Base-by-base conservation (phyloP, 2,329 filamentous ascomycete species). In the Colletotrichum scovillei region DNA sequence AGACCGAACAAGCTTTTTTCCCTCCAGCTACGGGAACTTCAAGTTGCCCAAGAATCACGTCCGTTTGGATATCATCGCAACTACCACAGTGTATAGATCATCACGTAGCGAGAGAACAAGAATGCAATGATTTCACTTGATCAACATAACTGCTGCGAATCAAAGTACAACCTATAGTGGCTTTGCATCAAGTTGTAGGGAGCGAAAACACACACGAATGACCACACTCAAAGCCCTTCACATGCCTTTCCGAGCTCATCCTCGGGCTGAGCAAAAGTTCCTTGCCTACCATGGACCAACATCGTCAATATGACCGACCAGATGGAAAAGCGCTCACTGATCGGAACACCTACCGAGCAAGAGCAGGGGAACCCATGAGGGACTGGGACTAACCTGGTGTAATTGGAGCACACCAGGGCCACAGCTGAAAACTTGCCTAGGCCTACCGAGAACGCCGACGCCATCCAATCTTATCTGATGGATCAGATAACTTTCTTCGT, bases 391-490 rank as follows among this genome's bases (percentile, higher is more conserved):
- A 30, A 14, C 35, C 30, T 24, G 24, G 14, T 26, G n/a, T 19
- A 19, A 12, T 16, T 62, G 12, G 38, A 57, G 57, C 42, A 32
- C 19, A 11, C 22, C n/a, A 67, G 38, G 35, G 35, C 12, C n/a
- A 4, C 26, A 67, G 69, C 63, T 71, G 63, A 57, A 71, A 71
- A 67, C 49, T 66, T 38, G 57, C 19, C 28, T 55, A 28, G 38
- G 55, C 49, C 46, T 35, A 2, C 56, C 49, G 9, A 30, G n/a
- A 5, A 8, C 19, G 22, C 12, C 24, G 11, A 56, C 57, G 56
- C 63, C 57, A 52, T 63, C 69, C 64, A 72, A 69, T 72, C 64
- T 72, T 72, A 72, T 72, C 69, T 68, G 64, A 72, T 72, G 38
- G 56, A 72, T 72, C 69, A 68, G 64, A 72, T 72, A 72, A 72